Evolutionary conservation across 2,329 filamentous ascomycete genomes (phyloP), one percentile per base, ranked within the genome.

Genomic region (Clonostachys byssicola): DNA sequence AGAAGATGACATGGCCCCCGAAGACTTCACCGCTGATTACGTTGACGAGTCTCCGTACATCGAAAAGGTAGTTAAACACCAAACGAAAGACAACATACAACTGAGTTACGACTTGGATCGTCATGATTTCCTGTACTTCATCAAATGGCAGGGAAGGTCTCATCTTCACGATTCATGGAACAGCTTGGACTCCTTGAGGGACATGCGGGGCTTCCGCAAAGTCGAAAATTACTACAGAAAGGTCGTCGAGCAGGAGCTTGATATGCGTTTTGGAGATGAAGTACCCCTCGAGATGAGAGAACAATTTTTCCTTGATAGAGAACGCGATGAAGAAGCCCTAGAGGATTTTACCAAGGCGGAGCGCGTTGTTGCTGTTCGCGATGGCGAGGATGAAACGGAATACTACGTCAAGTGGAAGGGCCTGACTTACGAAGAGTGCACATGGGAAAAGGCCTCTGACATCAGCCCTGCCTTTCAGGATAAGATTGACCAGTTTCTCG

Each of bases 391-490:
- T 34, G 89, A 84, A 43, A 81, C 81, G 1, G 90, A 97, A 63
- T 99, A 99, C 65, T 89, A 85, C 54, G 87, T 97, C 67, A 99
- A 99, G 71, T 99, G 94, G 91, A 95, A 94, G 67, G 89, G 89
- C 12, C 79, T 97, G 45, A 89, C 86, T 45, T 99, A 99, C 62
- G 92, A 97, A 58, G 85, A 86, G 52, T 96, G 89, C 67, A 99
- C 95, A 3, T 99, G 95, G 95, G 94, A 99, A 64, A 70, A 75
- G 39, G 88, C 85, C 38, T 77, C 81, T 6, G 76, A 92, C 34
- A 81, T 97, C 56, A 88, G 84, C 61, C 73, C 83, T 34, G 81
- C 89, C 46, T 90, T 92, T 43, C 91, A 96, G 65, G 81, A 83
- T 58, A 89, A 95, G 70, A 92, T 99, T 57, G 92, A 97, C 62